Evolutionary conservation across 331 rosid genomes (phyloP), one percentile per base, ranked within the genome.

Genomic region (Quercus lobata): DNA sequence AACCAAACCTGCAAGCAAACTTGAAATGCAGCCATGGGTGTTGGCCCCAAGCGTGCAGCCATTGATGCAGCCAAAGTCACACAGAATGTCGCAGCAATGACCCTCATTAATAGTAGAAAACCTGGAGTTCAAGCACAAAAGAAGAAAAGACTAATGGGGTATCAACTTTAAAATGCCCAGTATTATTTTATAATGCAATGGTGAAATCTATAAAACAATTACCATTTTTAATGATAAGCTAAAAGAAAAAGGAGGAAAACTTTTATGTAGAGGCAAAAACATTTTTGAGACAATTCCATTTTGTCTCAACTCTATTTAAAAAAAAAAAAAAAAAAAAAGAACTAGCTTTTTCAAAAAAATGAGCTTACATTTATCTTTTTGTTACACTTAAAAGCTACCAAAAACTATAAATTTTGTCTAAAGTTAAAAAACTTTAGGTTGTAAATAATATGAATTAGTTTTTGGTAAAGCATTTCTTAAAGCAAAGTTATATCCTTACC

Each of bases 1-100:
- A 96, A 72, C 97, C 99, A 96, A 84, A 96, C 83, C 84, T 96
- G 99, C 84, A 93, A 84, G 85, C 98, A 96, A 66, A 93, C 94
- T 83, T 96, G 99, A 88, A 93, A 96, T 71, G 99, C 99, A 29
- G 98, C 98, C 99, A 96, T 96, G 57, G 94, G 85, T 52, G 93
- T 96, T 15, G 99, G 1, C 69, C 99, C 99, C 37, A 84, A 88
- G 16, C 94, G 89, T 71, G 99, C 98, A 73, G 99, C 94, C 84
- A 96, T 79, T 5, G 99, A 96, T 27, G 98, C 97, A 44, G 97
- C 91, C 73, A 96, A 84, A 0, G 99, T 96, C 89, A 96, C 99
- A 55, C 98, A 93, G 85, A 96, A 93, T 61, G 99, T 96, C 69
- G 84, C 99, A 6, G 98, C 99, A 46, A 96, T 79, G 78, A 93